A percentile compares a stretch with the other conserved stretches of the same genome.
These are phyloP conservation scores for Capsicum rhomboideum DNA, from an alignment of 257 asterid species.

Conservation along the genomic window DNA sequence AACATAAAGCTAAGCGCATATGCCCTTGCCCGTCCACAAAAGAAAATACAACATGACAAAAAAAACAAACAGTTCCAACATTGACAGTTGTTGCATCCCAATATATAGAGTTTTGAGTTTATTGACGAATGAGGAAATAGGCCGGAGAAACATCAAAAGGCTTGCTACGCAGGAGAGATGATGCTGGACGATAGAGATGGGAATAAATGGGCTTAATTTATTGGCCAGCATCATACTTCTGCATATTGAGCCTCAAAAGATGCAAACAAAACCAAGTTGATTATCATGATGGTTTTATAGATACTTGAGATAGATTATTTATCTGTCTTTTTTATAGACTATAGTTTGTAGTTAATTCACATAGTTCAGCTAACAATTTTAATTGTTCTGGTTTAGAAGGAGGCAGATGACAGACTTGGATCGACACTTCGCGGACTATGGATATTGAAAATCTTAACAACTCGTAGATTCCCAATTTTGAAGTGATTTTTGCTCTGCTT, in stretches of 20 bases:
- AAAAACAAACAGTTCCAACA: neutral
- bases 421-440: neutral
- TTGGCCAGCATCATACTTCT: conserved; percentile 4
- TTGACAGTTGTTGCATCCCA: neutral
- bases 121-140: neutral
- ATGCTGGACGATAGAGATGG: neutral
- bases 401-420: neutral
- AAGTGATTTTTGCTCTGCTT: neutral
- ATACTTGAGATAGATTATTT: too few species aligned
- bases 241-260: conserved; percentile 3
- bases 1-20: neutral
- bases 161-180: conserved; percentile 4
- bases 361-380: neutral
- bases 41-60: neutral
- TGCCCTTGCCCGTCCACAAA: neutral
- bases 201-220: neutral
- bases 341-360: neutral
- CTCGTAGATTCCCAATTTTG: neutral
- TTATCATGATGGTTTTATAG: neutral
- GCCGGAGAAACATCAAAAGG: neutral
- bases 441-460: neutral
- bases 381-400: neutral
- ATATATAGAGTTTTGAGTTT: neutral
- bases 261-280: neutral
- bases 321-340: too few species aligned